Evolutionary conservation across 2,329 filamentous ascomycete genomes (phyloP).

Genomic region (Thelonectria rubi): DNA sequence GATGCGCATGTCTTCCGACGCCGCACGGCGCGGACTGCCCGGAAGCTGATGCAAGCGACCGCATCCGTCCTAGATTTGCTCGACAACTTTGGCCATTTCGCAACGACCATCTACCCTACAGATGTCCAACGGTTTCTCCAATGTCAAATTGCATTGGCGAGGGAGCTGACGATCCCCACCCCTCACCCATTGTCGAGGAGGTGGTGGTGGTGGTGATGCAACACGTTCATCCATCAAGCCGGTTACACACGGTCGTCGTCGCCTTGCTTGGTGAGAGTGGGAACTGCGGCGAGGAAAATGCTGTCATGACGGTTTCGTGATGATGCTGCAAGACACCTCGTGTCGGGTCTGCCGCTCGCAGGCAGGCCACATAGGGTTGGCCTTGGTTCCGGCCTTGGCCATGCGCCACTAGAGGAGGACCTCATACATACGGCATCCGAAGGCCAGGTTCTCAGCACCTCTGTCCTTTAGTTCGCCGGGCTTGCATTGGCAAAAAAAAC

Average conservation of each 20-base stretch:
- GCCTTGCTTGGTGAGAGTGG: background rate
- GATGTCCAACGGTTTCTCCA: no score
- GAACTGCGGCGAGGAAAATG: no score
- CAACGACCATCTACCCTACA: no score
- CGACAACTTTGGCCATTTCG: background rate
- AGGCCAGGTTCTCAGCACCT: slow-evolving; percentile 11
- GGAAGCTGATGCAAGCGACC: background rate
- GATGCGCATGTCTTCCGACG: background rate
- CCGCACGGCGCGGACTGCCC: background rate
- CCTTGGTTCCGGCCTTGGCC: slow-evolving; percentile 11
- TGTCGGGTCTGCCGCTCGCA: slow-evolving; percentile 9
- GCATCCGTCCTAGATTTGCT: background rate
- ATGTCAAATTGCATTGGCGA: slow-evolving; percentile 12
- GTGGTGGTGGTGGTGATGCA: slow-evolving; percentile 3
- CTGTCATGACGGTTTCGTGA: slow-evolving; percentile 4
- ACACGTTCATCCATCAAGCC: background rate
- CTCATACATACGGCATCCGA: slow-evolving; percentile 20
- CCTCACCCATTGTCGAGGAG: background rate
- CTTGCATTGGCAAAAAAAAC: slow-evolving; percentile 15
- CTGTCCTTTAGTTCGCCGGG: background rate
- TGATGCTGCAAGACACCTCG: slow-evolving; percentile 20
- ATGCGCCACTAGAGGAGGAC: slow-evolving; percentile 27
- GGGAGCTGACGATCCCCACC: slow-evolving; percentile 7
- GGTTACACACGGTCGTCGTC: slow-evolving; percentile 9
- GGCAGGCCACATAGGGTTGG: slow-evolving; percentile 7